Base-by-base conservation (phyloP, 2,329 filamentous ascomycete species). In the Aspergillus spinulosporus region DNA sequence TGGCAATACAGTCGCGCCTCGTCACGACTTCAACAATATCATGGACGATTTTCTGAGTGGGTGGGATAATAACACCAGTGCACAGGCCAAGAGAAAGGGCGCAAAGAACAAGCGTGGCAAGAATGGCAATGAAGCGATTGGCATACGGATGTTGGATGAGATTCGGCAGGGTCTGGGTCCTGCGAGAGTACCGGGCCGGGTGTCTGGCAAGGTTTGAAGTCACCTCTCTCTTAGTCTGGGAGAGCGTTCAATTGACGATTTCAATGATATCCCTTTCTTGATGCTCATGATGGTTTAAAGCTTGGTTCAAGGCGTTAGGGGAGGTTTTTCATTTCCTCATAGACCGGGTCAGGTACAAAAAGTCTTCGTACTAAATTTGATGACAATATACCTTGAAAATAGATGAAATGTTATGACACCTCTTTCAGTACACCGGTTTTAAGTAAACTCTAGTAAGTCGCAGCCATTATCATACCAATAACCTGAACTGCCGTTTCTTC, bases 41-140 rank as follows among this genome's bases (percentile, higher is more conserved):
- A 86, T 99, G 80, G 93, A 97, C 69, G 92, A 96, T 55, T 99
- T 99, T 75, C 76, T 97, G 28, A 89, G 86, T 6, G 86, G 80
- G 34, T 79, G 77, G 76, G 73, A 76, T 44, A 74, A 75, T 62
- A 74, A 77, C 49, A 72, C 70, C 21, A 70, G 74, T 46, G 63
- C 70, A 4, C 72, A 74, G 64, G 72, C 64, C 4, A 78, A 78
- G 64, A 68, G 74, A 5, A 76, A 74, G 60, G 76, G 72, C 6
- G 74, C 71, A 8, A 77, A 78, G 63, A 72, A 68, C 77, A 87
- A 86, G 71, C 75, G 82, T 52, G 83, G 91, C 15, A 93, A 92
- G 77, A 91, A 92, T 75, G 88, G 88, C 14, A 90, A 88, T 69
- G 86, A 88, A 62, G 88, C 89, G 70, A 89, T 83, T 58, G 94